Conservation (phyloP, 2,329 filamentous ascomycete genomes). For the Cryphonectria japonica region DNA sequence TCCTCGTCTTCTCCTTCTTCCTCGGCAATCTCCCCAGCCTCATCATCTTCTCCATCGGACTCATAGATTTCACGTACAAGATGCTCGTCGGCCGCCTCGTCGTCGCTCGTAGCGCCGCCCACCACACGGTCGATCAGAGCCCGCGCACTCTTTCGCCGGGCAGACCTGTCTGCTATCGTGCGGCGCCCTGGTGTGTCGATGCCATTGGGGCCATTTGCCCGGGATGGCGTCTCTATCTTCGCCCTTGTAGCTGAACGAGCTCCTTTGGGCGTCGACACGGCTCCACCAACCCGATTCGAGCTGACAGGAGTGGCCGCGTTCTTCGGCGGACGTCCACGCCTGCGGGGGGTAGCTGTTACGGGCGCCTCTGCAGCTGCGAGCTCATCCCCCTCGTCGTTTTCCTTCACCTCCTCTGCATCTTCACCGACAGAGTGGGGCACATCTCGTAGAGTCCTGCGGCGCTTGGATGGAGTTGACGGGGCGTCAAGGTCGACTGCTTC, state of each 20-base stretch:
- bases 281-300: conserved; percentile 31
- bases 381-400: conserved; percentile 23
- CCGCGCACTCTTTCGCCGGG: conserved; percentile 80
- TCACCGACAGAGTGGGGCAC: conserved; percentile 1
- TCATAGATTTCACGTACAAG: conserved; percentile 72
- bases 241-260: conserved; percentile 40
- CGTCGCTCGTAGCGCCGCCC: conserved; percentile 66
- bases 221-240: conserved; percentile 46
- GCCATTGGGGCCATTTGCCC: conserved; percentile 39
- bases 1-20: conserved; percentile 31
- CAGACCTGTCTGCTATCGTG: conserved; percentile 80
- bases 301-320: conserved; percentile 23
- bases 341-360: conserved; percentile 39
- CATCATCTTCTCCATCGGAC: conserved; percentile 47
- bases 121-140: conserved; percentile 74
- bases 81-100: conserved; percentile 70
- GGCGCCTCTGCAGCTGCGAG: conserved; percentile 33
- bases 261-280: conserved; percentile 38
- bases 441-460: neutral
- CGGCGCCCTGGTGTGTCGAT: conserved; percentile 64
- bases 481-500: neutral
- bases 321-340: conserved; percentile 35
- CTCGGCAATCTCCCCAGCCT: conserved; percentile 15
- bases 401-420: conserved; percentile 24
- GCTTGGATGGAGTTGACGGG: conserved; percentile 15